phyloP scores from a whole-genome alignment of 768 basidiomycete genomes.

The Boletus reticulatus region DNA sequence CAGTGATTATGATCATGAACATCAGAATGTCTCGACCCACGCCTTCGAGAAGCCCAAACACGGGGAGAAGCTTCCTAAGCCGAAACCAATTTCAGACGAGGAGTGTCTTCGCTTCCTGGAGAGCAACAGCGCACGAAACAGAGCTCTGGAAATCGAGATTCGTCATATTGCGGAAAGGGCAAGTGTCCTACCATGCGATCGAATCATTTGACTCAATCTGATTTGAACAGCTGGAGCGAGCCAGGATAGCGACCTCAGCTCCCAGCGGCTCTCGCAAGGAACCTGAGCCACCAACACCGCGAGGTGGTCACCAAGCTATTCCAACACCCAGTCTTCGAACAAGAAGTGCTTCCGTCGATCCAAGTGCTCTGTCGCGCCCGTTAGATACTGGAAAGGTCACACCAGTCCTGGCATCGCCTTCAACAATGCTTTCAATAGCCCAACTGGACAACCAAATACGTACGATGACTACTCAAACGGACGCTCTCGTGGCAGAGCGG shows the following conservation, averaged over 20 bases:
- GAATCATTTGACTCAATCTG: not conserved
- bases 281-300: not conserved
- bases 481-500: conserved; percentile 39
- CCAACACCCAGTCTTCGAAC: conserved; percentile 8
- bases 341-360: conserved; percentile 24
- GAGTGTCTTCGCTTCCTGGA: conserved; percentile 42
- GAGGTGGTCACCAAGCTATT: not conserved
- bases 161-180: conserved; percentile 38
- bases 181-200: conserved; percentile 1
- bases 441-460: conserved; percentile 39
- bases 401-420: conserved; percentile 1
- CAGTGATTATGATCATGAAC: not conserved
- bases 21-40: not conserved
- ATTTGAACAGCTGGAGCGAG: conserved; percentile 22
- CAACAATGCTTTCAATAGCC: conserved; percentile 18
- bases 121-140: conserved; percentile 39
- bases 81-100: conserved; percentile 32
- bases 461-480: conserved; percentile 33
- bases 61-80: conserved; percentile 7
- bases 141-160: conserved; percentile 44
- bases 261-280: not conserved
- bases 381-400: not conserved
- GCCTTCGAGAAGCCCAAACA: not conserved
- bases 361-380: conserved; percentile 11
- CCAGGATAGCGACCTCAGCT: conserved; percentile 4